Base-by-base conservation (phyloP, 495 filamentous ascomycete species). In the Neurospora sp. region DNA sequence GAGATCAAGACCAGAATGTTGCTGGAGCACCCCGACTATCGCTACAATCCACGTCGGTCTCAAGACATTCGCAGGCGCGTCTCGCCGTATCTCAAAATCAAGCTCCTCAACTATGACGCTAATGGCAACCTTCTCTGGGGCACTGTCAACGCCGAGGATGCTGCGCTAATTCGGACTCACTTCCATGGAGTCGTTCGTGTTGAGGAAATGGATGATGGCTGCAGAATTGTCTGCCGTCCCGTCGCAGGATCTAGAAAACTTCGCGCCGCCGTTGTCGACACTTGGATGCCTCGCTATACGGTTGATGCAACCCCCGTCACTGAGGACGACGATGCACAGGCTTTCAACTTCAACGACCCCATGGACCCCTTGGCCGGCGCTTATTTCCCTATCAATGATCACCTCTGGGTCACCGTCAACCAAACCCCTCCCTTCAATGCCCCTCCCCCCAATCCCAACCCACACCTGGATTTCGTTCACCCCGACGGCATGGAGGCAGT, bases 1-100 rank as follows among this genome's bases (percentile, higher is more conserved):
- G 72, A 59, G 31, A 72, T 78, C 71, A 78, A 78, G 76, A 46
- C 48, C 18, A 42, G 72, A 35, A 9, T 73, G 46, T 69, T 72
- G 70, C 18, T 42, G 12, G 62, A 38, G n/a, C 69, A 76, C 27
- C 76, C 76, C 8, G 72, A 48, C 7, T 77, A 76, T 41, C 74
- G 74, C 42, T 76, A 71, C 39, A 48, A 73, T 18, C 62, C 72
- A 20, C 69, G 35, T 35, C 76, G 74, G 62, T 59, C 75, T 40
- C 73, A 69, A 38, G 66, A 70, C 2, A 72, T 62, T 40, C 72
- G 72, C 42, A 35, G 46, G 9, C 46, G 71, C 31, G 27, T 72
- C 38, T 18, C 69, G 4, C 59, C 38, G 39, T 20, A 74, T 42
- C 72, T 70, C n/a, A 74, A 74, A 70, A 40, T 38, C 9, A 70